Evolutionary conservation across 1,139 yeast genomes (phyloP).

Genomic region (Kodamaea sp.): DNA sequence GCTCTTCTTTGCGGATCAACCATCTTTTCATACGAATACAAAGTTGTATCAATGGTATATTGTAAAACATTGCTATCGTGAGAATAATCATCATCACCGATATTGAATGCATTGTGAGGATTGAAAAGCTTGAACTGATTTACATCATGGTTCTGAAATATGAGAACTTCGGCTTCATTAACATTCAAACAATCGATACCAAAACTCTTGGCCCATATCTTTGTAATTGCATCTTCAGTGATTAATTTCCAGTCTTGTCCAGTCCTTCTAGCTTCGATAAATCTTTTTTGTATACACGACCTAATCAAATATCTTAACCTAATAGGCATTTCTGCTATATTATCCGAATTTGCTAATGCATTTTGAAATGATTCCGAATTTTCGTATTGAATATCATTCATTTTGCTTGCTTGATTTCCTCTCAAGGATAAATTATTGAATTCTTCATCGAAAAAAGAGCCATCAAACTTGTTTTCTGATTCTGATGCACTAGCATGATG

Average conservation of each 20-base stretch:
- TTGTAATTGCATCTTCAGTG: constrained; percentile 52
- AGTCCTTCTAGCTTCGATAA: constrained; percentile 26
- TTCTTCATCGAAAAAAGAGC: constrained; percentile 6
- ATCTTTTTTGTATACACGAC: constrained; percentile 47
- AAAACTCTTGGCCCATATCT: constrained; percentile 54
- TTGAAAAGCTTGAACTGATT: constrained; percentile 23
- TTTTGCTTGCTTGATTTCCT: constrained; percentile 8
- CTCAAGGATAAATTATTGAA: not conserved
- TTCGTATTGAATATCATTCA: constrained; percentile 34
- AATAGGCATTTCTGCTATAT: constrained; percentile 44
- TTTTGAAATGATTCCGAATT: constrained; percentile 27
- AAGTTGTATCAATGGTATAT: constrained; percentile 37
- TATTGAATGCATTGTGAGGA: constrained; percentile 28
- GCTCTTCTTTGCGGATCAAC: constrained; percentile 1
- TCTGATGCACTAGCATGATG: no score
- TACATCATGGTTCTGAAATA: constrained; percentile 38
- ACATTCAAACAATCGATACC: constrained; percentile 51
- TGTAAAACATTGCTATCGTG: constrained; percentile 30
- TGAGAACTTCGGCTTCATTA: constrained; percentile 48
- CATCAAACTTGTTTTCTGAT: constrained; percentile 5
- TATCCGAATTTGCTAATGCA: constrained; percentile 28
- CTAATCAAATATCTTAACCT: constrained; percentile 48
- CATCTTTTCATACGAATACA: constrained; percentile 23
- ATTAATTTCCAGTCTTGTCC: constrained; percentile 47
- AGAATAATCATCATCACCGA: constrained; percentile 21